Base-by-base conservation (phyloP, 2,329 filamentous ascomycete genomes). In the Ophiostoma piceae region DNA sequence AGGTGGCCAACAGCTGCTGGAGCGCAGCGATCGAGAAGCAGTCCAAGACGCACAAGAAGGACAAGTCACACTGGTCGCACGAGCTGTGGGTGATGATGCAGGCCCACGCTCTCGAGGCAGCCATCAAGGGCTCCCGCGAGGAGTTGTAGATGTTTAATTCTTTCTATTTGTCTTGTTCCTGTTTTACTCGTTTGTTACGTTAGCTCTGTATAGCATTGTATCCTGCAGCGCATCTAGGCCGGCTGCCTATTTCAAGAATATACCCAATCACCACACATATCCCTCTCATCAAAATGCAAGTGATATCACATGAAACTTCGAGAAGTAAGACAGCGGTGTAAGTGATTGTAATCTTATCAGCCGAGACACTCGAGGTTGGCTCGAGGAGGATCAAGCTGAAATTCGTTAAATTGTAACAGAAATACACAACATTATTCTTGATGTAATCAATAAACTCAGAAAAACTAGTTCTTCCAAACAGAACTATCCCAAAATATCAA, bases 1-100 rank as follows among this genome's bases (percentile, higher is more conserved):
- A 35, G 8, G 9, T 71, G 2, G 47, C 77, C 0, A 83, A 85
- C 69, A 82, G 80, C 14, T 87, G 85, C 76, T 87, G 85, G 85
- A 83, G 83, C 73, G 81, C 82, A 71, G 82, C 85, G 68, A 77
- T 86, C 3, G 77, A 77, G 60, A 75, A 74, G 68, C 79, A 82
- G 68, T 77, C 77, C 72, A 77, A 77, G 75, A 74, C 75, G 72
- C 72, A 75, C n/a, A 75, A 78, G 14, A 75, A 75, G 47, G 77
- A 82, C 70, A 84, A 82, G 43, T 43, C 57, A 9, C 72, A 73
- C 54, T 73, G 72, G 73, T 68, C 72, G 1, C 65, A 66, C 41
- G 71, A 73, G 54, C 54, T 74, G 43, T 72, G 70, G 72, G 68
- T 67, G 65, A 66, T 68, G 26, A 54, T 71, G n/a, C 67, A 69